A percentile compares a stretch with the other conserved stretches of the same genome.
Conservation (phyloP, 805 yeast species). For the Ogataea thermomethanolica region DNA sequence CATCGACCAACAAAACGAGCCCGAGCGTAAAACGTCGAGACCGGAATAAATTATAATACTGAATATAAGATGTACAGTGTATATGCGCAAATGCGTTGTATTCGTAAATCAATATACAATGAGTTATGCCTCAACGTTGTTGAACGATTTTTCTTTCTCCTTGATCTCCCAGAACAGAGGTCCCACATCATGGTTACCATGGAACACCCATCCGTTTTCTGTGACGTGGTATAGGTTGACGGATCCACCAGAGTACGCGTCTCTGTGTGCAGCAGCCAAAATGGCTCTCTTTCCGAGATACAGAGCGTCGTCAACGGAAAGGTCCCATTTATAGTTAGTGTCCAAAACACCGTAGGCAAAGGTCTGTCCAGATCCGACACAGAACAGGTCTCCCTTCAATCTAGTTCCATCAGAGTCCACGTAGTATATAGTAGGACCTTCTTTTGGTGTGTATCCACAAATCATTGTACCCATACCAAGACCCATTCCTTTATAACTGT, state of each 20-base stretch:
- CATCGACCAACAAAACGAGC: conserved; percentile 1
- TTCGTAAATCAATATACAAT: conserved; percentile 4
- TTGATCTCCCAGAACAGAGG: conserved; percentile 88
- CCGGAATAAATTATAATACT: background rate
- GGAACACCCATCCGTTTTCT: conserved; percentile 91
- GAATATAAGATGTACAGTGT: background rate
- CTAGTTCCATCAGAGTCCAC: conserved; percentile 98
- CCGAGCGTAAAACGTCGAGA: conserved; percentile 4
- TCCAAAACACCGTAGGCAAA: conserved; percentile 98
- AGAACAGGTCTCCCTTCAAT: conserved; percentile 88
- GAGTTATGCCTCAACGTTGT: conserved; percentile 59
- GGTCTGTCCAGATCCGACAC: conserved; percentile 99
- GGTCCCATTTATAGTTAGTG: conserved; percentile 87
- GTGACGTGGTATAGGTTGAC: conserved; percentile 90
- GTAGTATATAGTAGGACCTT: conserved; percentile 92
- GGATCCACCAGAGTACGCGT: conserved; percentile 97
- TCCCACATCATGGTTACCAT: conserved; percentile 93
- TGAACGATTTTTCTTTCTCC: conserved; percentile 83
- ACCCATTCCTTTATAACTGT: conserved; percentile 97
- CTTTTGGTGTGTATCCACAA: conserved; percentile 93
- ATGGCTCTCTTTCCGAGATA: conserved; percentile 93
- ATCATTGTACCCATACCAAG: conserved; percentile 99
- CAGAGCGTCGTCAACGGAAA: conserved; percentile 88
- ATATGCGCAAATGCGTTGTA: conserved; percentile 7
- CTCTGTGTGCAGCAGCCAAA: conserved; percentile 97